Evolutionary conservation across 371 early-diverging fungal species (phyloP).

Genomic region (Cladochytrium tenue): DNA sequence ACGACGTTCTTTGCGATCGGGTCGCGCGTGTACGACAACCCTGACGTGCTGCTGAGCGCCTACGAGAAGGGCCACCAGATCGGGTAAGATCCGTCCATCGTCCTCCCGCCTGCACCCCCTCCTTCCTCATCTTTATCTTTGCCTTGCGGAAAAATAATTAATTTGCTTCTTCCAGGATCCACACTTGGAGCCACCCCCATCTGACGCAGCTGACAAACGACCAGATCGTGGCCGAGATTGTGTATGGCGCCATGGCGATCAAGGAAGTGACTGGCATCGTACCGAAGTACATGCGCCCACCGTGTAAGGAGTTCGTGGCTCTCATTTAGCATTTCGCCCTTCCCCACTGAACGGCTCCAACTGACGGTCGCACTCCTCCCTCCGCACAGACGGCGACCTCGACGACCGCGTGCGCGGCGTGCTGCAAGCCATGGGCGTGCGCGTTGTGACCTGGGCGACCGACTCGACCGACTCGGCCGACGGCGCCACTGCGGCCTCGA

Average conservation of each 20-base stretch:
- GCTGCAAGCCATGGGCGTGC: slow-evolving; percentile 21
- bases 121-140: not conserved
- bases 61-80: slow-evolving; percentile 31
- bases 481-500: not conserved
- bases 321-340: not conserved
- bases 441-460: slow-evolving; percentile 17
- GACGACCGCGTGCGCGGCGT: slow-evolving; percentile 30
- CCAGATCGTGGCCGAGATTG: slow-evolving; percentile 70
- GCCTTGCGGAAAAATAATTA: not conserved
- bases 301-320: slow-evolving; percentile 35
- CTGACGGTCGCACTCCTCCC: not conserved
- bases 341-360: not conserved
- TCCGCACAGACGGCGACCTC: slow-evolving; percentile 31
- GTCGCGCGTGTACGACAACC: slow-evolving; percentile 20
- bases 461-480: slow-evolving; percentile 5
- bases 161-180: slow-evolving; percentile 17
- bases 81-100: too few relatives aligned
- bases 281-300: slow-evolving; percentile 44
- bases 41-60: slow-evolving; percentile 4
- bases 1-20: slow-evolving; percentile 75
- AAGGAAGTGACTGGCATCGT: slow-evolving; percentile 17
- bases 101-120: too few relatives aligned
- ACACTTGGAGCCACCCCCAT: slow-evolving; percentile 67
- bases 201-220: slow-evolving; percentile 67
- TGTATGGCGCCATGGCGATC: slow-evolving; percentile 54